Evolutionary conservation across 352 stramenopile species (phyloP), one percentile per base, ranked within the genome.

Genomic region (Globisporangium ultimum): DNA sequence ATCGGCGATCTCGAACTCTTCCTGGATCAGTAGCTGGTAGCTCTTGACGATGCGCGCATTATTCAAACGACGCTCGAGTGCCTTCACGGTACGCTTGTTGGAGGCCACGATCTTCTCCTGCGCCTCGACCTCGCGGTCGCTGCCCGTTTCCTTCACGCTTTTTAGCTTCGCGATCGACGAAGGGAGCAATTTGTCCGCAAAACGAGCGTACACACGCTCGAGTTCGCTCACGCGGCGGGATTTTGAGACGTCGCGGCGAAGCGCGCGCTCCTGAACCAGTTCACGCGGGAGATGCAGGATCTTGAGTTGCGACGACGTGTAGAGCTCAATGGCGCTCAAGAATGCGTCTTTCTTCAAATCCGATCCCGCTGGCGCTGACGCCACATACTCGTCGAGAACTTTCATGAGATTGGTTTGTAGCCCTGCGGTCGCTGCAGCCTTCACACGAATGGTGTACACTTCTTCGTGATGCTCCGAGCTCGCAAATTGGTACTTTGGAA

Each of bases 381-480:
- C 58, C 43, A 81, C 72, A 65, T 89, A 92, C 55, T 88, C 72
- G 51, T 91, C 71, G 0, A 94, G 63, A 32, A 90, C 67, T 40
- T 59, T 56, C 45, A 91, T 69, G 13, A 85, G 49, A 17, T 67
- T 71, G 14, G 57, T 42, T 20, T 68, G 61, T 7, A 90, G 61
- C 3, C 85, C 83, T 12, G 72, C 79, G 10, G 73, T 70, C 9
- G 83, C 83, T 0, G 82, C 76, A 13, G 83, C 73, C 60, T 90
- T 90, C 15, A 69, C 55, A n/a, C 80, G 83, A 47, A 88, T 70
- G 42, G 68, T 69, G 51, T 80, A 90, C 7, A 89, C 71, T 3
- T 73, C 60, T 24, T 84, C 69, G 55, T 85, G 80, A 20, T 89
- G 66, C n/a, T 63, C 63, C 0, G 64, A 18, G 14, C 61, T 73